Conservation (phyloP, 345 rosid genomes). For the Kernera saxatilis region DNA sequence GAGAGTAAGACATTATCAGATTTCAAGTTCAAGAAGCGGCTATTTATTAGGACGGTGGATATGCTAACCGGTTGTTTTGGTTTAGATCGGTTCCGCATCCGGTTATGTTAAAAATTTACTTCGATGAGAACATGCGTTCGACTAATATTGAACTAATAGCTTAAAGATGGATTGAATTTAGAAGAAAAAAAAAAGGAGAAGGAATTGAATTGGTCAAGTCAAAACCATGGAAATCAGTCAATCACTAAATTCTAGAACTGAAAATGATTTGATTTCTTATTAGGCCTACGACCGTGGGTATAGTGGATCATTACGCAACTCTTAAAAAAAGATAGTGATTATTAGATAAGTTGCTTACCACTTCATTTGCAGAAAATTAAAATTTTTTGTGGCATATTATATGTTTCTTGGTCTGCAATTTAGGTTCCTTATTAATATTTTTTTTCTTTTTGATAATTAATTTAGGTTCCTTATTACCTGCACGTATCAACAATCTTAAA, state of each 20-base stretch:
- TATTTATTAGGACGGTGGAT: neutral
- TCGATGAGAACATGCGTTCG: neutral
- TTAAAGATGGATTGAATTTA: neutral
- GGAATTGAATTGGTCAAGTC: conserved; percentile 19
- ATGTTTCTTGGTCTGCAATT: conserved; percentile 18
- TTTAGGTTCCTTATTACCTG: conserved; percentile 21
- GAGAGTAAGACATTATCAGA: neutral
- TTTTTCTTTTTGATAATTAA: too few relatives aligned
- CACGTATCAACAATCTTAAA: conserved; percentile 31
- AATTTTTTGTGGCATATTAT: neutral
- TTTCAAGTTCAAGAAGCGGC: neutral
- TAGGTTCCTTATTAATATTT: conserved; percentile 12
- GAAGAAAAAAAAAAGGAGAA: neutral
- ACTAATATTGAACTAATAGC: neutral
- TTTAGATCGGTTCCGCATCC: neutral
- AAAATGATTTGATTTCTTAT: conserved; percentile 5
- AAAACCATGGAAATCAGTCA: conserved; percentile 2
- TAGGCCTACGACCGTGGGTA: neutral
- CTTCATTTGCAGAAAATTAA: neutral
- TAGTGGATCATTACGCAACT: conserved; percentile 21
- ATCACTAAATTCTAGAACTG: neutral
- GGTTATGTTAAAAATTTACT: neutral
- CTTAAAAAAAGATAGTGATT: neutral
- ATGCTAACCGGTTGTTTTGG: neutral
- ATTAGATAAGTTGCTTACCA: conserved; percentile 23